Evolutionary conservation across 2,329 filamentous ascomycete genomes (phyloP), one percentile per base, ranked within the genome.

Genomic region (Fusarium oxysporum): DNA sequence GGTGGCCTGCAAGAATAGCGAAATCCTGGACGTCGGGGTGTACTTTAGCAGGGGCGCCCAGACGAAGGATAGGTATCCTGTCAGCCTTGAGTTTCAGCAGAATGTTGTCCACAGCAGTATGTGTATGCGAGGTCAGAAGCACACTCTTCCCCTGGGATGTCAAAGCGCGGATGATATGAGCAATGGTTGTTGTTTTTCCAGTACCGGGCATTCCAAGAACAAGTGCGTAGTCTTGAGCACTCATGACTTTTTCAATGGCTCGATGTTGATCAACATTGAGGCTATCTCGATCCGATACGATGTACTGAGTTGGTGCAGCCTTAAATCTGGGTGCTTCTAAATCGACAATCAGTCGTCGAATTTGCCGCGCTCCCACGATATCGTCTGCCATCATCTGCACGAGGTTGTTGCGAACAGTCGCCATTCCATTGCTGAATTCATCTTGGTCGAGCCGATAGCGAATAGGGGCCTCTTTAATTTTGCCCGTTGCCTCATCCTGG

Each of bases 131-230:
- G 1, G 96, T 97, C 44, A 99, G 85, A 11, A 99, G 85, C 19
- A 99, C 95, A 62, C 93, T 97, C 83, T 98, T 98, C 16, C 94
- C 93, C 80, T 97, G 93, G 1, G 92, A 91, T 9, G 96, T 92
- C 35, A 99, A 86, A 2, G 96, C 94, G 48, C 94, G 92, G 77
- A 99, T 98, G 75, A 99, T 98, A 80, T 98, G 95, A 9, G 96
- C 95, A 78, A 99, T 98, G 0, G 96, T 99, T 0, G 96, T 99
- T 6, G 96, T 99, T 82, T 99, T 99, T 65, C 96, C 96, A 0
- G 96, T 99, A 12, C 96, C 96, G 4, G 96, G 96, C 96, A 99
- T 99, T 33, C 96, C 96, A 25, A 99, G 89, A 17, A 99, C 95
- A n/a, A 99, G 87, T 12, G 96, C 96, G 81, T 98, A 99, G 83